phyloP scores from a whole-genome alignment of 2,329 filamentous ascomycete genomes.

The Aureobasidium sp. region DNA sequence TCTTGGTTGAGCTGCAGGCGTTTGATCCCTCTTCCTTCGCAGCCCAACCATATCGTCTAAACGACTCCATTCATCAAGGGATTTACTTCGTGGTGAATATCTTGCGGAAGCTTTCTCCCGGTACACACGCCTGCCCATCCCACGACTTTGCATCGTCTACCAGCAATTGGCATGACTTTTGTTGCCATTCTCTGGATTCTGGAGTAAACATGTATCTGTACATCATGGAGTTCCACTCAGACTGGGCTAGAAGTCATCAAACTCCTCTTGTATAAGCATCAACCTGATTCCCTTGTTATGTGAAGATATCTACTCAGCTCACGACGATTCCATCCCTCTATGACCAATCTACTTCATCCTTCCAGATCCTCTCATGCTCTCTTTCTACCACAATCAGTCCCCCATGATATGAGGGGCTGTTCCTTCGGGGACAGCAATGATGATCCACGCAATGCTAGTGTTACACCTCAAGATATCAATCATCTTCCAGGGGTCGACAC shows the following conservation, averaged over 20 bases:
- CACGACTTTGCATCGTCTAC: neutral
- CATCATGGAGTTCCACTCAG: neutral
- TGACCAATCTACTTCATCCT: neutral
- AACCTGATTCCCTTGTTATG: neutral
- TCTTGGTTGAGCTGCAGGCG: too few relatives aligned
- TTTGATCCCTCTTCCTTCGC: neutral
- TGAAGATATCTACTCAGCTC: neutral
- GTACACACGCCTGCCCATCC: neutral
- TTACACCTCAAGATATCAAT: conserved; percentile 13
- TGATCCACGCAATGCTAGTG: conserved; percentile 7
- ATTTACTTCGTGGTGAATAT: neutral
- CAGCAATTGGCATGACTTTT: neutral
- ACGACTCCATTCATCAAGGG: neutral
- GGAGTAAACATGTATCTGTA: neutral
- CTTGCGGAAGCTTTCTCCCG: neutral
- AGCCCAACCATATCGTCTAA: neutral
- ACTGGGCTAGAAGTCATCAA: neutral
- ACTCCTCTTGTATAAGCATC: neutral
- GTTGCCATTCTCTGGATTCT: neutral
- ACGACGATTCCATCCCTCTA: neutral
- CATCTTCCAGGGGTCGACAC: conserved; percentile 23
- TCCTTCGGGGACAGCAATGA: neutral
- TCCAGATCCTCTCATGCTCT: neutral
- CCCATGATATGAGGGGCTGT: neutral
- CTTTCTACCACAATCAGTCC: neutral